phyloP scores from a whole-genome alignment of 192 early-diverging fungal genomes.

The Backusella australiensis region DNA sequence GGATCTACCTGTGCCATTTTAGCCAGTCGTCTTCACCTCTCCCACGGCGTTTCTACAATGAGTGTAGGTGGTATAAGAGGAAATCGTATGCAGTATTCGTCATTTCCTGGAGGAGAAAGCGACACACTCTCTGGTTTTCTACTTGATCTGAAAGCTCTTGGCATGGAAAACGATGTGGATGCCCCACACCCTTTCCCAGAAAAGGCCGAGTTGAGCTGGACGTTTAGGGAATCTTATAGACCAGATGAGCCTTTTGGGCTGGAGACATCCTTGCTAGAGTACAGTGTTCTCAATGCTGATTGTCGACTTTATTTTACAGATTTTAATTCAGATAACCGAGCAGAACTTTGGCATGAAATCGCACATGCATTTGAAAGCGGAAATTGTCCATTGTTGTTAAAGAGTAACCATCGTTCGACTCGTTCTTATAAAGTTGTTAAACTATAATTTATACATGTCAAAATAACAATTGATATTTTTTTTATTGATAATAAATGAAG shows the following conservation, averaged over 20 bases:
- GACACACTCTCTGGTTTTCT: slow-evolving; percentile 29
- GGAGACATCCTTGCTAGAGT: slow-evolving; percentile 21
- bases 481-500: too few species aligned
- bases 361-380: slow-evolving; percentile 18
- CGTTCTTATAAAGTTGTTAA: not conserved
- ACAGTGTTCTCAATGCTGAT: slow-evolving; percentile 27
- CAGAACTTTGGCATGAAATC: slow-evolving; percentile 23
- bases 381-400: slow-evolving; percentile 16
- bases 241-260: slow-evolving; percentile 17
- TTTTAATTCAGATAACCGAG: slow-evolving; percentile 19
- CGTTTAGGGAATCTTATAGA: slow-evolving; percentile 33
- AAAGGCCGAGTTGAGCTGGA: slow-evolving; percentile 33
- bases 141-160: slow-evolving; percentile 14
- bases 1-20: slow-evolving; percentile 37
- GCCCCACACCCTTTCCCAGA: slow-evolving; percentile 29
- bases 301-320: slow-evolving; percentile 31
- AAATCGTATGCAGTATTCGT: slow-evolving; percentile 34
- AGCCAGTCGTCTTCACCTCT: slow-evolving; percentile 25
- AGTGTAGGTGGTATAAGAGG: slow-evolving; percentile 28
- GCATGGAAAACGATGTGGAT: slow-evolving; percentile 16
- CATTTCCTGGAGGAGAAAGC: slow-evolving; percentile 36
- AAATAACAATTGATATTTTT: too few species aligned
- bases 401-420: not conserved
- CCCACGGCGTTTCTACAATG: slow-evolving; percentile 28
- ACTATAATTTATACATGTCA: not conserved